Evolutionary conservation across 129 eudicot genomes (phyloP), one percentile per base, ranked within the genome.

Genomic region (Erigeron canadensis): DNA sequence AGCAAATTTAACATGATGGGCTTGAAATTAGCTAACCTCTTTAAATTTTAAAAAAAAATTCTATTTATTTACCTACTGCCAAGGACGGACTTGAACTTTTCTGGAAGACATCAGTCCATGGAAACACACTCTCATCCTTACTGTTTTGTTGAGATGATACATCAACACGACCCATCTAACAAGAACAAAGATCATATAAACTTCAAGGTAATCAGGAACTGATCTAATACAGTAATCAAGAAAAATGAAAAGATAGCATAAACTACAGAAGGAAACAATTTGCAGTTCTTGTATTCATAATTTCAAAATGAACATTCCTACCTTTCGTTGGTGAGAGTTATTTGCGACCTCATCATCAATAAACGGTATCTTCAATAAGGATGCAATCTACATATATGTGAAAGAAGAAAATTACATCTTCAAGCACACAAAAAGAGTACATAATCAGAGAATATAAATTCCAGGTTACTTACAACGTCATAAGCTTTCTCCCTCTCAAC

Each of bases 401-500:
- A 57, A 12, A 71, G 1, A 76, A 13, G 8, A 48, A 45, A 53
- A 10, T 19, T 50, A 72, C 7, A 39, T 10, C 6, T 48, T 15
- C 38, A 69, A 71, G 67, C 48, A 55, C 46, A 10, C 69, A 19
- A 61, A 55, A 13, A 10, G 15, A 63, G n/a, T 70, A 57, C 17
- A 73, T 3, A 45, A 13, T 46, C 43, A 44, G 51, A 57, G 22
- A 42, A 50, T 43, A 41, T 41, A 2, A 69, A 34, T n/a, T 63
- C 34, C 6, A 75, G 37, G 70, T 61, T 12, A 75, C 95, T 88
- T 74, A 95, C 99, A 73, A 67, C 53, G 77, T 95, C 99, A 81
- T 95, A 95, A 8, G 99, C 99, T 83, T 78, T 90, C 85, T 95
- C 99, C 16, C 99, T 91, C 66, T 95, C 97, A 82, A 81, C 79